A percentile compares a stretch with the other conserved stretches of the same genome.
Evolutionary conservation across 2,329 filamentous ascomycete genomes (phyloP).

Genomic region (Neodidymelliopsis sp.): DNA sequence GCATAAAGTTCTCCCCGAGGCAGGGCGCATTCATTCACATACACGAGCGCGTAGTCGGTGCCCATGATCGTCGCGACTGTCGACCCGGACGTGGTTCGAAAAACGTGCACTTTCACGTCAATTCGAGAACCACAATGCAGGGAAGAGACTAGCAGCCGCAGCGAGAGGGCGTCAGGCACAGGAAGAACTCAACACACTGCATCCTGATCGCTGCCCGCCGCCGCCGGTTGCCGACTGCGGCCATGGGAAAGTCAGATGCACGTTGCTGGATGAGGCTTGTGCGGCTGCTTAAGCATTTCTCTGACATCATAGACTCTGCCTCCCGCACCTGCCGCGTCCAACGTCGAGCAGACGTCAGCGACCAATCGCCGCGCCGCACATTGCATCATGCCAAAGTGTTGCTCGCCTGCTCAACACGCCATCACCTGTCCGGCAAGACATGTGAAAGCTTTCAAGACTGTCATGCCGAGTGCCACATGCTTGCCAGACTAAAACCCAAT

Average conservation of each 20-base stretch:
- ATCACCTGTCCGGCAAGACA: slow-evolving; percentile 10
- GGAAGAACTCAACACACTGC: slow-evolving; percentile 7
- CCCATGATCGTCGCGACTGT: slow-evolving; percentile 55
- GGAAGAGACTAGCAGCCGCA: slow-evolving; percentile 28
- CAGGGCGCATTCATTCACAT: slow-evolving; percentile 51
- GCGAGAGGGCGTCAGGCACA: slow-evolving; percentile 24
- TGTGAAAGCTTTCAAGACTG: slow-evolving; percentile 12
- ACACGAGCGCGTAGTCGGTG: slow-evolving; percentile 69
- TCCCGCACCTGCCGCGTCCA: slow-evolving; percentile 3
- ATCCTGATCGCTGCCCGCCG: slow-evolving; percentile 4
- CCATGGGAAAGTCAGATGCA: slow-evolving; percentile 7
- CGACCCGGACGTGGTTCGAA: slow-evolving; percentile 16
- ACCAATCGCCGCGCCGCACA: slow-evolving; percentile 3
- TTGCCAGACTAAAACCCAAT: background rate
- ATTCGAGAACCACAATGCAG: slow-evolving; percentile 28
- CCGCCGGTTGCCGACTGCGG: slow-evolving; percentile 9
- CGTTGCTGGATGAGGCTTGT: slow-evolving; percentile 24
- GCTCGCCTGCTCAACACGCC: slow-evolving; percentile 5
- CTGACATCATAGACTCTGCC: slow-evolving; percentile 40
- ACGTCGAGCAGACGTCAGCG: slow-evolving; percentile 3
- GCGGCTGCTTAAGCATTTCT: slow-evolving; percentile 22
- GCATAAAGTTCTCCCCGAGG: slow-evolving; percentile 9
- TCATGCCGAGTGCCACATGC: slow-evolving; percentile 14
- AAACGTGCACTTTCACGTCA: slow-evolving; percentile 24
- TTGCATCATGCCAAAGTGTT: slow-evolving; percentile 13